phyloP scores from a whole-genome alignment of 139 green algal species.

The Chlorella sp. region DNA sequence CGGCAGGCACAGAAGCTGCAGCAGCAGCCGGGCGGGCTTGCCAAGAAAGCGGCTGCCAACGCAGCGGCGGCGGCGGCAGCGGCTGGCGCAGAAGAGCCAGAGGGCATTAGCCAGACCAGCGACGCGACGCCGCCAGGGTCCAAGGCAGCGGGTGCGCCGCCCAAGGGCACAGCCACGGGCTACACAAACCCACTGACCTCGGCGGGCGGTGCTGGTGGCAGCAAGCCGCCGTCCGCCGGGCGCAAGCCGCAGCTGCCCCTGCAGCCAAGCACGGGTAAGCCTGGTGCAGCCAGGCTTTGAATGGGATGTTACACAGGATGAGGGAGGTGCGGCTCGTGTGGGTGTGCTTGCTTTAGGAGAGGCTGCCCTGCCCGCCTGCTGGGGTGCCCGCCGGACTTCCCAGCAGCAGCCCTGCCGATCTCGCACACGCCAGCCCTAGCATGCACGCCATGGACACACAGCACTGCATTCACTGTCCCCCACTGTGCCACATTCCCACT shows the following conservation, averaged over 20 bases:
- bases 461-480: too few relatives aligned
- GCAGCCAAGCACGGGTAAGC: constrained; percentile 1
- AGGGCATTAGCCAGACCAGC: constrained; percentile 6
- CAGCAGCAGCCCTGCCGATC: too few relatives aligned
- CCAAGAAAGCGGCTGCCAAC: background rate
- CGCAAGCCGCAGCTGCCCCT: constrained; percentile 1
- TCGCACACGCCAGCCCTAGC: too few relatives aligned
- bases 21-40: background rate
- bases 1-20: background rate
- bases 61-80: background rate
- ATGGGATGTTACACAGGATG: background rate
- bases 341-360: background rate
- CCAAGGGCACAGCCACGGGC: background rate
- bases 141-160: background rate
- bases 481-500: too few relatives aligned
- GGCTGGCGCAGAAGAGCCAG: background rate
- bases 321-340: background rate
- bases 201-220: background rate
- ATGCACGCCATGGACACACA: too few relatives aligned
- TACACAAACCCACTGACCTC: constrained; percentile 22
- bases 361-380: too few relatives aligned
- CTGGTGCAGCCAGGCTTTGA: background rate
- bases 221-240: background rate
- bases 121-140: background rate
- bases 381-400: too few relatives aligned